These are phyloP conservation scores for Isabelozyma rhagii DNA, from an alignment of 805 yeast species.

Conservation along the genomic window DNA sequence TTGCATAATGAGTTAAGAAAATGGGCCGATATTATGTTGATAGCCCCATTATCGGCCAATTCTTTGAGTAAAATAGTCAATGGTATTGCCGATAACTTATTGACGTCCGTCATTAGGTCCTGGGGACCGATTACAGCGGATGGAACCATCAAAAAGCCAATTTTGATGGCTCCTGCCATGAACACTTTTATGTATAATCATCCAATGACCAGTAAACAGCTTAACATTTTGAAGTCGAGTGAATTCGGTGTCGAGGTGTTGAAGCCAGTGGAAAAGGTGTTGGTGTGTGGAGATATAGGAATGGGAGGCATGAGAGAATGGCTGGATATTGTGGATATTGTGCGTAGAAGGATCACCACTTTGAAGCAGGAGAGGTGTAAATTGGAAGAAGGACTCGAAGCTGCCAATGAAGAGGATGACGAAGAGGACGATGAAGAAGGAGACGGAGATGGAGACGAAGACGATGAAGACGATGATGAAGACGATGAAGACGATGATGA, in stretches of 20 bases:
- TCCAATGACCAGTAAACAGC: constrained; percentile 42
- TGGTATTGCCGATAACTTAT: constrained; percentile 43
- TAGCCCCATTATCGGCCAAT: constrained; percentile 46
- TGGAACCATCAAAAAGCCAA: constrained; percentile 32
- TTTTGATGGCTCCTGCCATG: constrained; percentile 48
- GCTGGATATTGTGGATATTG: constrained; percentile 42
- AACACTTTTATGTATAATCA: constrained; percentile 47
- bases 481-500: constrained; percentile 38
- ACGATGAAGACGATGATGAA: constrained; percentile 36
- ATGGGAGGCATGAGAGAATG: constrained; percentile 52
- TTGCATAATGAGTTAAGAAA: constrained; percentile 43
- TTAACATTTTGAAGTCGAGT: constrained; percentile 24
- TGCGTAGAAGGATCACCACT: constrained; percentile 30
- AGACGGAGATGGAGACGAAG: constrained; percentile 36
- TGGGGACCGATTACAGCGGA: constrained; percentile 30
- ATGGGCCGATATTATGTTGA: constrained; percentile 47
- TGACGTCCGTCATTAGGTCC: constrained; percentile 39
- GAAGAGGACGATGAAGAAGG: constrained; percentile 35
- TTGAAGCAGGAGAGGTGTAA: constrained; percentile 23
- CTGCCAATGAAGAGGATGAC: constrained; percentile 26
- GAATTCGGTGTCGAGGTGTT: constrained; percentile 43
- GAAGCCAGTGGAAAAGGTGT: constrained; percentile 45
- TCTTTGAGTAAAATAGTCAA: constrained; percentile 42
- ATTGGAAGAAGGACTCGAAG: constrained; percentile 9
- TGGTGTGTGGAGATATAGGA: constrained; percentile 48